Evolutionary conservation across 768 basidiomycete species (phyloP).

Genomic region (Phlebiopsis flavidoalba): DNA sequence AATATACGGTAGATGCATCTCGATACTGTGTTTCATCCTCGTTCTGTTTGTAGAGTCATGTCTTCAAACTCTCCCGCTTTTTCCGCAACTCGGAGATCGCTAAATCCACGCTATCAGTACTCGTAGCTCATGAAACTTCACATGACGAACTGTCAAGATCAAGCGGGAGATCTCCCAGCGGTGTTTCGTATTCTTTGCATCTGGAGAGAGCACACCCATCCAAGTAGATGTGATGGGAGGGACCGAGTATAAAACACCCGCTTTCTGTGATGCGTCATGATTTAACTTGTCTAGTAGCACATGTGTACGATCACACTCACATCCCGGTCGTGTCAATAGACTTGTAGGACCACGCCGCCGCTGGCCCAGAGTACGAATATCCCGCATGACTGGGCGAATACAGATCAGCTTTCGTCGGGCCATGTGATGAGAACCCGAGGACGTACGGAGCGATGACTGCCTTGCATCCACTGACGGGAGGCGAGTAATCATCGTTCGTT

Average conservation of each 20-base stretch:
- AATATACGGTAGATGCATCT: conserved; percentile 95
- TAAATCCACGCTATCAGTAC: conserved; percentile 21
- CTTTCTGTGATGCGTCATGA: conserved; percentile 44
- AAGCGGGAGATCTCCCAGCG: conserved; percentile 75
- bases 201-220: conserved; percentile 80
- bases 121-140: background rate
- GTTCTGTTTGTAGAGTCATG: conserved; percentile 64
- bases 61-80: conserved; percentile 66
- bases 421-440: background rate
- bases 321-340: conserved; percentile 77
- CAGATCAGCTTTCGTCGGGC: background rate
- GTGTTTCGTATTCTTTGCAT: conserved; percentile 79
- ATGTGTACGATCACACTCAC: conserved; percentile 40
- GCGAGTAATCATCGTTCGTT: conserved; percentile 44
- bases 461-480: conserved; percentile 65
- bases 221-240: conserved; percentile 90
- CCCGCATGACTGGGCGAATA: conserved; percentile 76
- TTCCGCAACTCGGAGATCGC: conserved; percentile 61
- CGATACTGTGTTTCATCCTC: conserved; percentile 96
- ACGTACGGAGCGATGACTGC: conserved; percentile 96
- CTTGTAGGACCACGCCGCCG: conserved; percentile 96
- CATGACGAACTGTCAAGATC: conserved; percentile 67
- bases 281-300: background rate
- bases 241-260: conserved; percentile 93
- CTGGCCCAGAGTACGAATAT: conserved; percentile 88